Evolutionary conservation across 768 basidiomycete species (phyloP), one percentile per base, ranked within the genome.

Genomic region (Amanita brunnescens): DNA sequence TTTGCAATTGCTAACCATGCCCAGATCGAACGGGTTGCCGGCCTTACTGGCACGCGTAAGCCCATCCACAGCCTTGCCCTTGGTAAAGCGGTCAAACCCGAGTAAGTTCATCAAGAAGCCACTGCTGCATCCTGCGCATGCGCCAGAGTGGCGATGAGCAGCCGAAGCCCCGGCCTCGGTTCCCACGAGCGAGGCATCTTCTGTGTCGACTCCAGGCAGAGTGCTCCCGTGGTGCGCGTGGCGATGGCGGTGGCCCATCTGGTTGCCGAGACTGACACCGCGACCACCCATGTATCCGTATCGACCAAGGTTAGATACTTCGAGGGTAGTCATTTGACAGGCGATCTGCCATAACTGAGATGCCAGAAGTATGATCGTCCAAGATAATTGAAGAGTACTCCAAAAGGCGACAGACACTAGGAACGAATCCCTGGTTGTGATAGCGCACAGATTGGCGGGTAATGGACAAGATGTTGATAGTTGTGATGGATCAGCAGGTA

Each of bases 211-310:
- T 29, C 75, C 74, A 3, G 67, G 68, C 8, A 73, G 67, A 21
- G 65, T 53, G 26, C 26, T n/a, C 51, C 56, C 57, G 30, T 62
- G 59, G 23, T 59, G 62, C 47, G 59, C 53, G 32, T 59, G 54
- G 1, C 59, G 57, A 45, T 62, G 71, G 59, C 77, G 75, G 61
- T 87, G 86, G 2, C 89, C 85, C 84, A 87, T 87, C 63, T 91
- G 89, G 6, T 80, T 73, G 6, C 72, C 71, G 16, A 87, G 72
- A 33, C 76, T 80, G 2, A 81, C 78, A 16, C 81, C 88, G 35
- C 90, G 82, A 0, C 94, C 94, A 33, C 96, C 95, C 91, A 99
- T 95, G 71, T 85, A 97, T 10, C 96, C 95, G 61, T 85, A 97
- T 41, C 95, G 80, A 2, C 95, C 92, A 2, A 98, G 81, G 62